These are phyloP conservation scores for Aspergillus kassunensis DNA, from an alignment of 495 filamentous ascomycete species.

Conservation along the genomic window DNA sequence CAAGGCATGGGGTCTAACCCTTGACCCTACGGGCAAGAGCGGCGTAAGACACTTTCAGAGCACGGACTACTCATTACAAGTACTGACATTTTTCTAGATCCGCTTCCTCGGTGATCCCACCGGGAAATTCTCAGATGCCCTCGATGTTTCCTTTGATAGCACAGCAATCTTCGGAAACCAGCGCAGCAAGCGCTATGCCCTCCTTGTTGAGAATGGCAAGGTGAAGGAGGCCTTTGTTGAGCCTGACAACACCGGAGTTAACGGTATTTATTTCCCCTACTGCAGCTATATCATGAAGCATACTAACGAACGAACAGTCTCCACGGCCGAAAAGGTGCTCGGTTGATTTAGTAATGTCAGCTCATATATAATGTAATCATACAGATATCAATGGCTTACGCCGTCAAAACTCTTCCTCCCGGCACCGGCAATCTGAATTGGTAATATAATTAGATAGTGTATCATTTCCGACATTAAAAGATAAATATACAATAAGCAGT, in stretches of 20 bases:
- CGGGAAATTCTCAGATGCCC: constrained; percentile 75
- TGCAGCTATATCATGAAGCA: background rate
- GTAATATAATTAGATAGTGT: constrained; percentile 15
- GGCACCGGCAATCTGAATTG: constrained; percentile 1
- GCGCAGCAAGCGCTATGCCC: constrained; percentile 84
- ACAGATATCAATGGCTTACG: too few relatives aligned
- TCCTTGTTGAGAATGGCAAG: constrained; percentile 74
- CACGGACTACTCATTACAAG: too few relatives aligned
- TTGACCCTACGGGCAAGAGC: constrained; percentile 66
- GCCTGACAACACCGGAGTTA: constrained; percentile 88
- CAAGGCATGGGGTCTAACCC: constrained; percentile 75
- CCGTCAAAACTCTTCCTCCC: background rate
- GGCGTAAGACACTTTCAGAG: constrained; percentile 65
- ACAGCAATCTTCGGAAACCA: constrained; percentile 78
- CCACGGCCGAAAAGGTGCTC: constrained; percentile 70
- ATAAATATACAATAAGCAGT: constrained; percentile 16
- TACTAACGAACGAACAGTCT: constrained; percentile 41
- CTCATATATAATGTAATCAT: background rate
- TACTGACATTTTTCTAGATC: constrained; percentile 43
- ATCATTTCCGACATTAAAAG: constrained; percentile 8
- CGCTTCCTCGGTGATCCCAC: constrained; percentile 89
- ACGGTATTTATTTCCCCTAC: constrained; percentile 47
- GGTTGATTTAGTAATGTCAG: constrained; percentile 33
- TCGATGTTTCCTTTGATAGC: constrained; percentile 82
- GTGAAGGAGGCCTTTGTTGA: constrained; percentile 75